A percentile compares a stretch with the other conserved stretches of the same genome.
Evolutionary conservation across 2,329 filamentous ascomycete species (phyloP).

Genomic region (Alternaria incomplexa): DNA sequence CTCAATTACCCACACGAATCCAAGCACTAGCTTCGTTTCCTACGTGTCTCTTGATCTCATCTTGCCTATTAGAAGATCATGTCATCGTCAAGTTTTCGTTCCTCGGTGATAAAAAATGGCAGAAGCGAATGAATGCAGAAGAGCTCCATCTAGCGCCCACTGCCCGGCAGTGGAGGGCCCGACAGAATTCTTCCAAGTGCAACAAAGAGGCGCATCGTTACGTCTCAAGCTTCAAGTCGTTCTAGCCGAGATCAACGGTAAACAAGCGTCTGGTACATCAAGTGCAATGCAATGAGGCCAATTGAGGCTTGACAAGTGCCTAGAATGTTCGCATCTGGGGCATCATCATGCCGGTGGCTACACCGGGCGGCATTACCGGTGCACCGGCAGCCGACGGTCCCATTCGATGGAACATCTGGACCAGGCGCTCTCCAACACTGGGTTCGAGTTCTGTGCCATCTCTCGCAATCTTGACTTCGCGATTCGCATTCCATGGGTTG

Average conservation of each 20-base stretch:
- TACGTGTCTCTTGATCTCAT: not conserved
- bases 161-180: conserved; percentile 1
- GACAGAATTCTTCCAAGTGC: not conserved
- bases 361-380: conserved; percentile 28
- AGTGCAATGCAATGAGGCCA: conserved; percentile 5
- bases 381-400: conserved; percentile 35
- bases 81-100: conserved; percentile 2
- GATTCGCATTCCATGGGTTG: conserved; percentile 93
- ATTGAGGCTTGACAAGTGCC: not conserved
- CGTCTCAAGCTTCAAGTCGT: not conserved
- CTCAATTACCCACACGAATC: conserved; percentile 1
- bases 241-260: not conserved
- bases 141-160: not conserved
- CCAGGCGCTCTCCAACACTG: conserved; percentile 74
- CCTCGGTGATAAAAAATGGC: not conserved
- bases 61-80: not conserved
- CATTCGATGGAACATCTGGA: conserved; percentile 72
- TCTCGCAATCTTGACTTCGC: conserved; percentile 93
- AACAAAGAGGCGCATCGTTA: not conserved
- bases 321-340: conserved; percentile 41
- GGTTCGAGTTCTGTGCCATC: conserved; percentile 95
- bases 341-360: conserved; percentile 32
- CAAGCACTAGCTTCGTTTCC: not conserved
- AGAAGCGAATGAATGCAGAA: not conserved
- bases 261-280: not conserved